Evolutionary conservation across 129 eudicot species (phyloP).

Genomic region (Flaveria sonorensis): DNA sequence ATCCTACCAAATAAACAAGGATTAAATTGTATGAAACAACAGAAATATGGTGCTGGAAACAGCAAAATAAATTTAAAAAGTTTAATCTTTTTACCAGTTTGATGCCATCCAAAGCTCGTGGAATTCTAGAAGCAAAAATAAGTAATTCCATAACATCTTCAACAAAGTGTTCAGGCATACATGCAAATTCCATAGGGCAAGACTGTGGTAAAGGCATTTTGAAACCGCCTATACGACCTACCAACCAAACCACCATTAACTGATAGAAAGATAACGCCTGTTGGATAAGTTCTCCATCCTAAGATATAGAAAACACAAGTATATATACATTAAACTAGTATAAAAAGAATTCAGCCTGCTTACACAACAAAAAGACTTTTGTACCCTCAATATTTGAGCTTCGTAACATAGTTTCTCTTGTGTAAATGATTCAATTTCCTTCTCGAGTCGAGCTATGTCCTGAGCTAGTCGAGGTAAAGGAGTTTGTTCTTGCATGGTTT

Average conservation of each 20-base stretch:
- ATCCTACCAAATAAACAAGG: slow-evolving; percentile 53
- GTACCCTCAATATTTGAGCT: slow-evolving; percentile 93
- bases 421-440: slow-evolving; percentile 69
- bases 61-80: not conserved
- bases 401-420: slow-evolving; percentile 92
- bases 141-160: slow-evolving; percentile 97
- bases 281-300: slow-evolving; percentile 86
- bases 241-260: slow-evolving; percentile 92
- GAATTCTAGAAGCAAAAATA: slow-evolving; percentile 89
- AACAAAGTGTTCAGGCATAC: slow-evolving; percentile 95
- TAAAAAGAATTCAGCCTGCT: not conserved
- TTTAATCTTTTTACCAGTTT: slow-evolving; percentile 52
- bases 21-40: not conserved
- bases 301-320: slow-evolving; percentile 13
- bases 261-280: slow-evolving; percentile 86
- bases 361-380: not conserved
- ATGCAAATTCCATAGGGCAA: slow-evolving; percentile 89
- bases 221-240: slow-evolving; percentile 78
- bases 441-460: slow-evolving; percentile 80
- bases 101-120: slow-evolving; percentile 89
- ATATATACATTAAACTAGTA: not conserved
- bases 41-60: not conserved
- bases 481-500: slow-evolving; percentile 76
- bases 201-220: slow-evolving; percentile 82
- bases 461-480: slow-evolving; percentile 74